These are phyloP conservation scores for Fusarium sp. DNA, from an alignment of 2,329 filamentous ascomycete species.

Conservation along the genomic window DNA sequence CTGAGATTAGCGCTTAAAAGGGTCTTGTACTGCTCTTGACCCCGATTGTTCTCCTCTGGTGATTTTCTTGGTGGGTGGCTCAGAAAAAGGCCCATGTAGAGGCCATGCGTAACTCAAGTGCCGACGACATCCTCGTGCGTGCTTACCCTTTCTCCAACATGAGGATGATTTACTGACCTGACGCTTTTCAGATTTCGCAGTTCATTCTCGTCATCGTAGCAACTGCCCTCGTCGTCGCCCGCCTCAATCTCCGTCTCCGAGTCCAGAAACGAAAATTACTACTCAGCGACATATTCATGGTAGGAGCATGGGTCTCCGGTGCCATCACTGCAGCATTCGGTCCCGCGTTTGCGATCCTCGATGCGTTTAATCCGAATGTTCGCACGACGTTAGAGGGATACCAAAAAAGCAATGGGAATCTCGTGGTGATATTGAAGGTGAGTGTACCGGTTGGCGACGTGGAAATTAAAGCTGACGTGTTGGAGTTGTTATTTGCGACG, in stretches of 20 bases:
- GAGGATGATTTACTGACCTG: background rate
- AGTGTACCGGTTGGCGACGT: fast-evolving
- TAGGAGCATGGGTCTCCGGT: slow-evolving; percentile 32
- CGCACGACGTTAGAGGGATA: slow-evolving; percentile 20
- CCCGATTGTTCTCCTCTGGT: background rate
- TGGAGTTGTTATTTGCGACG: slow-evolving; percentile 29
- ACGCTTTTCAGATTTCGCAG: slow-evolving; percentile 4
- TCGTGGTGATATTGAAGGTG: slow-evolving; percentile 25
- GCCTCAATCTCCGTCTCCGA: slow-evolving; percentile 33
- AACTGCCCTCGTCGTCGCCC: slow-evolving; percentile 20
- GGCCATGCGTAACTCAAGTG: background rate
- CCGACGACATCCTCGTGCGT: slow-evolving; percentile 11
- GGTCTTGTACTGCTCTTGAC: background rate
- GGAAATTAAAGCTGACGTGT: fast-evolving
- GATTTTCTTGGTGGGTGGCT: background rate
- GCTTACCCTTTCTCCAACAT: fast-evolving
- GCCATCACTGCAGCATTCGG: slow-evolving; percentile 17
- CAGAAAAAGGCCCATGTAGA: background rate
- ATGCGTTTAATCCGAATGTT: slow-evolving; percentile 31
- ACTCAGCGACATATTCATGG: slow-evolving; percentile 34
- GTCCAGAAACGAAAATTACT: slow-evolving; percentile 33
- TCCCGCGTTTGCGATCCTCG: slow-evolving; percentile 8
- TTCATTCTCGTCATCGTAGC: slow-evolving; percentile 31
- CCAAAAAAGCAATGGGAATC: background rate
- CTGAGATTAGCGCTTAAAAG: background rate